Base-by-base conservation (phyloP, 2,329 filamentous ascomycete species). In the Aspergillus sp. region DNA sequence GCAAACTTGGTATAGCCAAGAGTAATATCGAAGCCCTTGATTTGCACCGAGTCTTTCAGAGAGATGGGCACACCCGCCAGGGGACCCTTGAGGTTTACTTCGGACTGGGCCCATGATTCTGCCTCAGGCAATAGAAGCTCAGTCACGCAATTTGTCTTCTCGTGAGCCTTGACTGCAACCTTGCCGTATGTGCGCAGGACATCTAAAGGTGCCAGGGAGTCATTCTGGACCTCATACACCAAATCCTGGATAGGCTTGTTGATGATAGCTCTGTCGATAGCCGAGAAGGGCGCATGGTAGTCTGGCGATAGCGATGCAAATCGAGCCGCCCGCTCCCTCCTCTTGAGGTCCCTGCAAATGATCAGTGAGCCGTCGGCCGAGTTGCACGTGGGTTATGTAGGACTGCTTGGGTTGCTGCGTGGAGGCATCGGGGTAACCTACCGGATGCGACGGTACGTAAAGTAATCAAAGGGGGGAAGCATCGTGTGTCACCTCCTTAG, bases 141-240 rank as follows among this genome's bases (percentile, higher is more conserved):
- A 0, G 94, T 97, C 11, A 96, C 78, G 71, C 91, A 96, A 75
- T 97, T 97, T 2, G 92, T 96, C 77, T 89, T 89, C 63, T 88
- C 84, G 38, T 97, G 94, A 1, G 92, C 93, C 70, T 88, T 89
- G 55, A 96, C 74, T 0, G 93, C 90, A 19, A 94, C 88, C 76
- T 96, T 96, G 70, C 90, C 90, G 73, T 97, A 98, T 10, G 92
- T 87, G 61, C 83, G 86, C n/a, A 97, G 86, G 50, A 97, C 85
- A 62, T 92, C 87, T 23, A 88, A 73, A 0, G 93, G 88, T 11
- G 84, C 82, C 52, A 87, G 80, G 56, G 81, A 77, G 48, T 87
- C 84, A n/a, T 85, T 83, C 32, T 94, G 91, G 3, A 96, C 90
- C 78, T 89, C 86, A 62, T 87, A 78, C 5, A 96, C 92, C 3